A percentile compares a stretch with the other conserved stretches of the same genome.
These are phyloP conservation scores for Peniophora sp. DNA, from an alignment of 1,284 basidiomycete species.

Conservation along the genomic window DNA sequence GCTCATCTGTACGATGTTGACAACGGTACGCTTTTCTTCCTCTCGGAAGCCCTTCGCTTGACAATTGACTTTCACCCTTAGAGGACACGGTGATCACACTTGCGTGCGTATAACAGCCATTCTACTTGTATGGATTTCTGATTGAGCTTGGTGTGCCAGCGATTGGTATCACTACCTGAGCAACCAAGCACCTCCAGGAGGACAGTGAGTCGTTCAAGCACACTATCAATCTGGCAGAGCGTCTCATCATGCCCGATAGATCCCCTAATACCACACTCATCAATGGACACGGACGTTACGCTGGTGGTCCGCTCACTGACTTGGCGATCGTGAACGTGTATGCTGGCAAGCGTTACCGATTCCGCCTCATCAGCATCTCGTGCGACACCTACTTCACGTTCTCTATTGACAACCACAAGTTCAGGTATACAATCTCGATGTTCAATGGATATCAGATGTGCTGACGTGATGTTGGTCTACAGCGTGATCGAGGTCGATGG, in stretches of 20 bases:
- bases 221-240: neutral
- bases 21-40: conserved; percentile 19
- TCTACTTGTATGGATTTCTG: conserved; percentile 2
- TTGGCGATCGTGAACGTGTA: conserved; percentile 28
- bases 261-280: conserved; percentile 31
- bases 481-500: conserved; percentile 43
- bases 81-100: conserved; percentile 23
- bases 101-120: conserved; percentile 29
- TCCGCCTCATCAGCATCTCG: conserved; percentile 26
- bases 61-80: neutral
- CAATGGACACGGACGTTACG: conserved; percentile 38
- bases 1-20: conserved; percentile 32
- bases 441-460: no score
- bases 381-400: conserved; percentile 29
- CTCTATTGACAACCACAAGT: conserved; percentile 31
- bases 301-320: conserved; percentile 21
- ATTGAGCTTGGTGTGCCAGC: neutral
- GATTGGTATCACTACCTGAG: conserved; percentile 23
- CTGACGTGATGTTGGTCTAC: no score
- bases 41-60: no score
- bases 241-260: neutral
- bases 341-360: conserved; percentile 27
- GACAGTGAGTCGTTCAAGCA: neutral
- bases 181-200: conserved; percentile 1
- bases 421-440: no score